Evolutionary conservation across 75 land plant genomes (phyloP).

Genomic region (Cunninghamia lanceolata): DNA sequence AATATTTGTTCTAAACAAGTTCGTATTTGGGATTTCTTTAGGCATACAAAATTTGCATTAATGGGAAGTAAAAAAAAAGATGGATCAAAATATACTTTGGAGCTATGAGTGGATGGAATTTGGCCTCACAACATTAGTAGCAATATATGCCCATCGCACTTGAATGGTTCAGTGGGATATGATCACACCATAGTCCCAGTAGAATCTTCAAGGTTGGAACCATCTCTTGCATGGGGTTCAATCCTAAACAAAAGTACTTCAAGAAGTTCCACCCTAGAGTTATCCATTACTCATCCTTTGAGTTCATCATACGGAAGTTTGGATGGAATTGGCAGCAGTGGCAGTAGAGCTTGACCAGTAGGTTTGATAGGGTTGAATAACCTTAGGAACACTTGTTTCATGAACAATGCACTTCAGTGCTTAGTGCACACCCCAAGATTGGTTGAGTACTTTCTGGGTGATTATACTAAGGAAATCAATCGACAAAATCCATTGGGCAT

Average conservation of each 20-base stretch:
- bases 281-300: conserved; percentile 14
- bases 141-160: conserved; percentile 10
- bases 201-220: conserved; percentile 8
- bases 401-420: conserved; percentile 93
- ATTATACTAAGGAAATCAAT: conserved; percentile 72
- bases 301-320: conserved; percentile 12
- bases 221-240: conserved; percentile 31
- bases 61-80: conserved; percentile 26
- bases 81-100: conserved; percentile 65
- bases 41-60: conserved; percentile 42
- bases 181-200: conserved; percentile 30
- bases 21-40: conserved; percentile 74
- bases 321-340: conserved; percentile 24
- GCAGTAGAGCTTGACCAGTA: conserved; percentile 31
- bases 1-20: conserved; percentile 46
- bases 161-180: conserved; percentile 29
- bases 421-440: conserved; percentile 77
- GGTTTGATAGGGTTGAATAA: conserved; percentile 81
- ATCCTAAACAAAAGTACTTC: conserved; percentile 30
- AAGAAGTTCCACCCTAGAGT: conserved; percentile 20
- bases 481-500: conserved; percentile 71
- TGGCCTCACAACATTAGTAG: conserved; percentile 13
- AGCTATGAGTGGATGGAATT: conserved; percentile 55
- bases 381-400: conserved; percentile 91
- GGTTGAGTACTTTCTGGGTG: conserved; percentile 79